Percentiles rank a stretch among this genome's conserved stretches.
These are phyloP conservation scores for Sambucus nigra DNA, from an alignment of 129 eudicot genomes.

Conservation along the genomic window DNA sequence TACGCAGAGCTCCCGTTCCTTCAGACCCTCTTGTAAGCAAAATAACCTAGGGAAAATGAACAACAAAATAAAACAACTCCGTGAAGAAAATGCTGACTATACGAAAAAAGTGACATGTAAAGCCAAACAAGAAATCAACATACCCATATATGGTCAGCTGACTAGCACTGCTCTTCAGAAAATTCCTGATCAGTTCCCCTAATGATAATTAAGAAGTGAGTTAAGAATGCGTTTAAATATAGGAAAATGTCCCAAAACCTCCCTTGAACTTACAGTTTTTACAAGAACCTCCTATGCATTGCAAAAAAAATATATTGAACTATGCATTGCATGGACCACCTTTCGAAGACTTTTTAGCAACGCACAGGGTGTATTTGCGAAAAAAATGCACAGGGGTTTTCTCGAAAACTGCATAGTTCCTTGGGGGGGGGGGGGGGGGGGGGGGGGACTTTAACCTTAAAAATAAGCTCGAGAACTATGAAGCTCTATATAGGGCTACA, in stretches of 20 bases:
- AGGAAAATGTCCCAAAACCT: no score
- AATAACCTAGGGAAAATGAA: conserved; percentile 41
- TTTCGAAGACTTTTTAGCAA: no score
- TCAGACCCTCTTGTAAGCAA: conserved; percentile 68
- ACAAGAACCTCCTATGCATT: no score
- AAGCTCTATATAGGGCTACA: no score
- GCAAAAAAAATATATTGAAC: conserved; percentile 8
- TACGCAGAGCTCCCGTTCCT: conserved; percentile 87
- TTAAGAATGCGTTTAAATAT: conserved; percentile 10
- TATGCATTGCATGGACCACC: background rate
- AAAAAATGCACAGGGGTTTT: no score
- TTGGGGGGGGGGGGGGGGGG: no score
- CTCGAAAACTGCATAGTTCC: no score
- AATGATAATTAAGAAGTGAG: conserved; percentile 16
- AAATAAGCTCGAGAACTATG: no score
- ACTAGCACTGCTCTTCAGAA: conserved; percentile 71
- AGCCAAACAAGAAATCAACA: conserved; percentile 8
- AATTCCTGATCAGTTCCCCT: conserved; percentile 71
- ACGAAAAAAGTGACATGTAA: background rate
- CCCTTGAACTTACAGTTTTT: no score
- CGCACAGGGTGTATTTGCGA: background rate
- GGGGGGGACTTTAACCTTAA: no score
- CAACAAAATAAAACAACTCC: conserved; percentile 11
- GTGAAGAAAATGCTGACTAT: conserved; percentile 2
- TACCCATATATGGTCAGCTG: conserved; percentile 85